A percentile compares a stretch with the other conserved stretches of the same genome.
These are phyloP conservation scores for Hordeum marinum DNA, from an alignment of 176 grass and related monocot species.

Conservation along the genomic window DNA sequence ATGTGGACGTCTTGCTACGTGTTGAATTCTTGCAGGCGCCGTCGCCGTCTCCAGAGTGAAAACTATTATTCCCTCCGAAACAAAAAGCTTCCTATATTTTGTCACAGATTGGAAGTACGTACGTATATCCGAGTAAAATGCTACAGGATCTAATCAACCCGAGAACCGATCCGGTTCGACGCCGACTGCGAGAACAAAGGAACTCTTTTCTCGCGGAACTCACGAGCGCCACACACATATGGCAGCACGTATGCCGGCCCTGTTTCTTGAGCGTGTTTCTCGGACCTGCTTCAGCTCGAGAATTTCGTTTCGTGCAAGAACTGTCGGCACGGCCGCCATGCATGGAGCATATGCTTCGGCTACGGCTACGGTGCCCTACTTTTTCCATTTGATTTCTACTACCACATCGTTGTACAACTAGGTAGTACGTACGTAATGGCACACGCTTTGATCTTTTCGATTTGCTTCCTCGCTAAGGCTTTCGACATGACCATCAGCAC, in stretches of 20 bases:
- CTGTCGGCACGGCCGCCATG: background rate
- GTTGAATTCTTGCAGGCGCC: background rate
- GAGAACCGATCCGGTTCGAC: background rate
- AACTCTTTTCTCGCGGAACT: background rate
- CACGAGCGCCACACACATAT: background rate
- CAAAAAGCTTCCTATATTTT: no score
- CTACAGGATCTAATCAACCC: background rate
- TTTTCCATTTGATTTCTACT: background rate
- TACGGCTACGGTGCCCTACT: background rate
- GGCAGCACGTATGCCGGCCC: no score
- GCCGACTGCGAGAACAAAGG: no score
- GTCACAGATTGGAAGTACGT: no score
- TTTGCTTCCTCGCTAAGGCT: conserved; percentile 37
- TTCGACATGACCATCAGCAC: background rate
- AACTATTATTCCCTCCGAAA: no score
- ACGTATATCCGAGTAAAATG: background rate
- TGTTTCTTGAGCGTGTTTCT: background rate
- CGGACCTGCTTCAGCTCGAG: background rate
- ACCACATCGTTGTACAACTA: no score
- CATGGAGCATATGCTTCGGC: background rate
- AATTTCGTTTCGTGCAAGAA: background rate
- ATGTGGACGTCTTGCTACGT: background rate
- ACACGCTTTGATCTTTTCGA: background rate
- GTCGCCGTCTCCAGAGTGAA: background rate
- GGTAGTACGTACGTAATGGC: no score